phyloP scores from a whole-genome alignment of 208 protist genomes.

The Trypanosoma boissoni region DNA sequence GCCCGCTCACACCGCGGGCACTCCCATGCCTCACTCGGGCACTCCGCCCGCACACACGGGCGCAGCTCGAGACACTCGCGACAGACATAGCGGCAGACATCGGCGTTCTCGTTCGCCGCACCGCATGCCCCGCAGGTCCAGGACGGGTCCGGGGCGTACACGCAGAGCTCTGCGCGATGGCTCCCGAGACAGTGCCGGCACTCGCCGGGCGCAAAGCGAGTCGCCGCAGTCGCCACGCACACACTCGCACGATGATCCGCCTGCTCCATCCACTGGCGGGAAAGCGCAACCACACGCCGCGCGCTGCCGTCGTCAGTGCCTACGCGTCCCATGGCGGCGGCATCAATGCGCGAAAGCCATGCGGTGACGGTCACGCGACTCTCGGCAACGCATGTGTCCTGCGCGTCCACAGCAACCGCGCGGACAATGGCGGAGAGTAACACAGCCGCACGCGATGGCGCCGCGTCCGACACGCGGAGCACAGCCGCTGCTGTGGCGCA shows the following conservation, averaged over 20 bases:
- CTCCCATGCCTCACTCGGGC: constrained; percentile 61
- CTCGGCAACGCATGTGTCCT: neutral
- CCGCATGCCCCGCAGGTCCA: constrained; percentile 72
- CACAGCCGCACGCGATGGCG: no score
- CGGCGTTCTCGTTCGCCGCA: constrained; percentile 45
- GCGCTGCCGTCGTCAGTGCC: constrained; percentile 25
- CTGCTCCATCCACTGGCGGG: constrained; percentile 45
- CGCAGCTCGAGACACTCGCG: constrained; percentile 61
- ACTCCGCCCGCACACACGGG: constrained; percentile 43
- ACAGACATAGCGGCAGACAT: constrained; percentile 81
- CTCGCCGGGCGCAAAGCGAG: constrained; percentile 25
- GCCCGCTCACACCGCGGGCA: constrained; percentile 52
- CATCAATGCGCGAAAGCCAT: constrained; percentile 10
- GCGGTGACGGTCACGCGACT: constrained; percentile 12
- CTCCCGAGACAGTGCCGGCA: constrained; percentile 70
- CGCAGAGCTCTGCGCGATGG: constrained; percentile 57
- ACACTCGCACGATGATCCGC: constrained; percentile 35
- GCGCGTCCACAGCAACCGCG: constrained; percentile 4
- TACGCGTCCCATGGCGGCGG: neutral
- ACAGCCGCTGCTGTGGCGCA: constrained; percentile 13
- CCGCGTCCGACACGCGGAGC: neutral
- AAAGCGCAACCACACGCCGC: constrained; percentile 43
- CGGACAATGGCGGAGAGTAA: no score
- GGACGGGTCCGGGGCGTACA: constrained; percentile 11
- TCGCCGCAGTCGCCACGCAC: constrained; percentile 29